Percentiles rank a stretch among this genome's conserved stretches.
These are phyloP conservation scores for Eragrostis tef DNA, from an alignment of 202 grass and related monocot genomes.

Conservation along the genomic window DNA sequence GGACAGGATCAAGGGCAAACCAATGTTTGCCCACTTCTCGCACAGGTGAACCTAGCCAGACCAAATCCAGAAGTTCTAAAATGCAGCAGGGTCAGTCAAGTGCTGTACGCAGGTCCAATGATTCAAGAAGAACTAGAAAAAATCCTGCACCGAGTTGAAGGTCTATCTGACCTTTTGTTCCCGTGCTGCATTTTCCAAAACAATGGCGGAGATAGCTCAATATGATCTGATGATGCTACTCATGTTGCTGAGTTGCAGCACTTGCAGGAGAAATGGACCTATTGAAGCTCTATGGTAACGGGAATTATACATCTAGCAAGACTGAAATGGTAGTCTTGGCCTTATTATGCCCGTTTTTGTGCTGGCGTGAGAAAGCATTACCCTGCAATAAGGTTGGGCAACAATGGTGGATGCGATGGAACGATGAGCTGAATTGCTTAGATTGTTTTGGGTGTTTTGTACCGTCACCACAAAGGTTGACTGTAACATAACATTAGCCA, in stretches of 20 bases:
- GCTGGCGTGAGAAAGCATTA: slow-evolving; percentile 30
- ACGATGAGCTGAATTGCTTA: background rate
- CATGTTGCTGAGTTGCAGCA: background rate
- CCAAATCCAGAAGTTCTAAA: slow-evolving; percentile 47
- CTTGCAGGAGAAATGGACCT: slow-evolving; percentile 24
- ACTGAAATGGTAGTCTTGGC: slow-evolving; percentile 12
- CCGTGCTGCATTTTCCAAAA: slow-evolving; percentile 17
- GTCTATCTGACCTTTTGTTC: background rate
- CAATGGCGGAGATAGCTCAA: background rate
- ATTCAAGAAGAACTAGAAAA: slow-evolving; percentile 59
- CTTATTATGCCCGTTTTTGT: background rate
- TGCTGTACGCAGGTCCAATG: slow-evolving; percentile 38
- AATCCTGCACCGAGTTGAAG: slow-evolving; percentile 36
- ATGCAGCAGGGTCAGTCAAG: slow-evolving; percentile 31
- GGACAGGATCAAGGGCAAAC: slow-evolving; percentile 40
- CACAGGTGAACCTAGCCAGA: slow-evolving; percentile 40
- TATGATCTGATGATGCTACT: slow-evolving; percentile 1
- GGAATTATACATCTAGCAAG: slow-evolving; percentile 11
- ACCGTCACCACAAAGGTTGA: background rate
- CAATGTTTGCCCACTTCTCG: slow-evolving; percentile 32
- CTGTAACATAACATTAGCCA: slow-evolving; percentile 30
- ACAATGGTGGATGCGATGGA: background rate
- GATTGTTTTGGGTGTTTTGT: background rate
- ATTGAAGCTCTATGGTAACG: background rate
- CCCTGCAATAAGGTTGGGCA: background rate